A percentile compares a stretch with the other conserved stretches of the same genome.
Evolutionary conservation across 768 basidiomycete species (phyloP).

Genomic region (Roridomyces roridus): DNA sequence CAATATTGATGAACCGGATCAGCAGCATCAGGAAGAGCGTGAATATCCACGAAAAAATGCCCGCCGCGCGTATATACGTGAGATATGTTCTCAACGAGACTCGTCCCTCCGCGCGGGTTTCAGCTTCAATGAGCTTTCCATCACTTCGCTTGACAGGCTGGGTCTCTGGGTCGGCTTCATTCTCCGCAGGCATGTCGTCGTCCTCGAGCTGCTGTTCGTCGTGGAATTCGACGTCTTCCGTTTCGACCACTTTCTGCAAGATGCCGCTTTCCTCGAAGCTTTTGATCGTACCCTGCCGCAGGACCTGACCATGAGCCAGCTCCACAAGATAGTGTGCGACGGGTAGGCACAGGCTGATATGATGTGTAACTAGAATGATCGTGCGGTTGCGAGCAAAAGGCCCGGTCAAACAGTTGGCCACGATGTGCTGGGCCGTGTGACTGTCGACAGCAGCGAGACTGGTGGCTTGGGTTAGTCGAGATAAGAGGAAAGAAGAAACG

Average conservation of each 20-base stretch:
- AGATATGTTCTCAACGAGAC: constrained; percentile 65
- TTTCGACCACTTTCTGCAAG: constrained; percentile 51
- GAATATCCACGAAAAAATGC: constrained; percentile 58
- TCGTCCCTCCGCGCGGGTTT: constrained; percentile 69
- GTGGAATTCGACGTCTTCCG: constrained; percentile 48
- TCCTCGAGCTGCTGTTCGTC: constrained; percentile 24
- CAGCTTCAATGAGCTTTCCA: constrained; percentile 67
- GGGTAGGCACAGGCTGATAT: constrained; percentile 75
- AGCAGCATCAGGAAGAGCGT: constrained; percentile 58
- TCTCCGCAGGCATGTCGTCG: constrained; percentile 25
- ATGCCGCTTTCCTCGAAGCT: constrained; percentile 51
- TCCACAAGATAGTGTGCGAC: constrained; percentile 72
- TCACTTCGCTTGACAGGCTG: constrained; percentile 18
- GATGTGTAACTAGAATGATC: constrained; percentile 85
- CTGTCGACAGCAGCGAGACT: constrained; percentile 77
- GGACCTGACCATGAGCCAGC: constrained; percentile 53
- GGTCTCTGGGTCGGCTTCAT: constrained; percentile 40
- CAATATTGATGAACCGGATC: constrained; percentile 61
- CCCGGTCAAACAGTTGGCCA: constrained; percentile 67
- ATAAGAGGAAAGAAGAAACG: constrained; percentile 21
- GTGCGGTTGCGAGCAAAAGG: constrained; percentile 68
- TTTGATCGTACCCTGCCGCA: constrained; percentile 56
- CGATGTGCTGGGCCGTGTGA: constrained; percentile 77
- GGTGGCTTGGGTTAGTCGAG: constrained; percentile 18
- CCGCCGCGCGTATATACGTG: constrained; percentile 69